Evolutionary conservation across 176 grass and related monocot genomes (phyloP), one percentile per base, ranked within the genome.

Genomic region (Aegilops tauschii): DNA sequence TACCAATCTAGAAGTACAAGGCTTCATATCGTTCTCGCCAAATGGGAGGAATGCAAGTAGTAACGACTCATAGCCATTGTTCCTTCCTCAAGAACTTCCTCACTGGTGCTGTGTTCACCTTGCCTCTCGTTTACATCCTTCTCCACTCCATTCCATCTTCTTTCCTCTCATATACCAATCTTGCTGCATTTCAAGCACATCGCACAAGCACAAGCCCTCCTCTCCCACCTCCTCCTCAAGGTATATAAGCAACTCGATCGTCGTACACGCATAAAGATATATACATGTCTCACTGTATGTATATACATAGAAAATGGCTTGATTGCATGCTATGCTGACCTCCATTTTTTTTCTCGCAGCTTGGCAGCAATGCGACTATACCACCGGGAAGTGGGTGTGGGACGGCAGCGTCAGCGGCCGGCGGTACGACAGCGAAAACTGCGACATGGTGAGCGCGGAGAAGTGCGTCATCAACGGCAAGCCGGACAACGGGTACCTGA

Each of bases 401-500:
- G 85, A 65, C 14, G 25, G 28, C 11, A 65, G 62, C 62, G 25
- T 6, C 76, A 14, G 12, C 87, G 28, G 83, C 39, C 29, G 37
- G 65, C 89, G 89, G 68, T 84, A 59, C 18, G 85, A 90, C 69
- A 14, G 67, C 74, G 90, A 80, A 32, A 86, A 79, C 32, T 47
- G 80, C 13, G 81, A 87, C 61, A 77, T 93, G 52, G 82, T 83
- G 20, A 76, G 84, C 2, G 47, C 68, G 76, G 39, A 90, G 81
- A 73, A 93, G 63, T 93, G 82, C 85, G 23, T 79, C 52, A 70
- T 34, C 13, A 82, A 88, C 27, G 91, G 88, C 1, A 82, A 86
- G 17, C 88, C 76, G 14, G 87, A 89, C 21, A 73, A 77, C 3
- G 78, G 85, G 18, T 93, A 87, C 59, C 83, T 90, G 1, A 50